phyloP scores from a whole-genome alignment of 129 eudicot species.

The Scalesia atractyloides region DNA sequence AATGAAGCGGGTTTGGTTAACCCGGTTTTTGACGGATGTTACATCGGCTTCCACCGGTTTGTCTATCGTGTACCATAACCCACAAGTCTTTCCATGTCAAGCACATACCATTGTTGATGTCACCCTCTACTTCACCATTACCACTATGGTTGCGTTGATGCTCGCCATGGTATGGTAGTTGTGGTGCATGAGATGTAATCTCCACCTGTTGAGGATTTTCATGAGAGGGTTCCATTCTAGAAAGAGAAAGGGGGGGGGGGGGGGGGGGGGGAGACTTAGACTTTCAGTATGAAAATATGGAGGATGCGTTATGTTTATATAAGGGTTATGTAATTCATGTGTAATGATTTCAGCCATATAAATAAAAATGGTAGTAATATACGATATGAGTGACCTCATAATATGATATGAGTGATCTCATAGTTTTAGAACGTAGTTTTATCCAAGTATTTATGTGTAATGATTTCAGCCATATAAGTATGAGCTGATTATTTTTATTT shows the following conservation, averaged over 20 bases:
- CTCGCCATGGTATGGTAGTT: background rate
- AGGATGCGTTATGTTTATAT: conserved; percentile 10
- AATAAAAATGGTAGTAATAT: no score
- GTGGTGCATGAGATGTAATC: conserved; percentile 18
- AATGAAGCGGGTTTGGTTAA: no score
- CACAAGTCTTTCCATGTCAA: conserved; percentile 56
- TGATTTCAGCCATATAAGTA: background rate
- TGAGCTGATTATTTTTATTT: no score
- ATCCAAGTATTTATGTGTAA: no score
- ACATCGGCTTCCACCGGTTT: conserved; percentile 28
- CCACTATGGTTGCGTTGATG: background rate
- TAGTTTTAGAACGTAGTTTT: no score
- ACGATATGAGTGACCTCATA: no score
- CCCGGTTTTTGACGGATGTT: no score
- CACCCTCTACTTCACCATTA: background rate
- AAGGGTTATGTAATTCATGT: background rate
- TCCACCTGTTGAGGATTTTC: conserved; percentile 24
- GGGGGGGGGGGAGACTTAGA: background rate
- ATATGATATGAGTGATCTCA: no score
- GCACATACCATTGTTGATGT: conserved; percentile 23
- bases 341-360: background rate
- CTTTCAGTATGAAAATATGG: background rate
- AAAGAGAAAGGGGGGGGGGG: background rate
- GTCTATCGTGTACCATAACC: conserved; percentile 43
- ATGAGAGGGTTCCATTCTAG: conserved; percentile 23